Evolutionary conservation across 2,329 filamentous ascomycete genomes (phyloP), one percentile per base, ranked within the genome.

Genomic region (Penicillium sp.): DNA sequence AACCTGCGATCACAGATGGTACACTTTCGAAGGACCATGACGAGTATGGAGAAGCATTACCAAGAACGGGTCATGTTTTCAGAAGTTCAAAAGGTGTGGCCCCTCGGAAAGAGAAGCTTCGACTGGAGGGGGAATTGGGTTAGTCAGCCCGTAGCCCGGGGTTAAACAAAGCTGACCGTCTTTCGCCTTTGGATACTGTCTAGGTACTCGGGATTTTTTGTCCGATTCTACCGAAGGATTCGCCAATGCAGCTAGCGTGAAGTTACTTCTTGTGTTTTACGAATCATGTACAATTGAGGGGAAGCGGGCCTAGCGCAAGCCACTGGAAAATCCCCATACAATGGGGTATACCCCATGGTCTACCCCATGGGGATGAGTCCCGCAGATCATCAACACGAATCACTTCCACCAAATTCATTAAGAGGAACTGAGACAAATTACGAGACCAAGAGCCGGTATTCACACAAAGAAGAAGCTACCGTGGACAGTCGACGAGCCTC

Each of bases 1-100:
- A 78, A 79, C 51, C 73, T 74, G 51, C 75, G 72, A 52, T 77
- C 76, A 67, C 76, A 79, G 44, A 73, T 70, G 41, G 60, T 66
- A 51, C 71, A 74, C 58, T 72, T 69, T 60, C 65, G 66, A 44
- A 70, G 59, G 51, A 72, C 67, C 69, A 71, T 71, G 59, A 56
- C 59, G 56, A 39, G 52, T 40, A 46, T 52, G 13, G 28, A 34
- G 26, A 38, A 26, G 28, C 42, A 44, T 44, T 27, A 44, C 34
- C 38, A 10, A 18, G 18, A 14, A 9, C 23, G 13, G 11, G 3
- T 35, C 41, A 43, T 43, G 14, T 4, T 43, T 28, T 28, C 16
- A 3, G 8, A 31, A 31, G 31, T n/a, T n/a, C n/a, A n/a, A n/a
- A n/a, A n/a, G n/a, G n/a, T n/a, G 10, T 24, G 11, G 11, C 24